Conservation (phyloP, 2,329 filamentous ascomycete species). For the Claviceps fusiformis region DNA sequence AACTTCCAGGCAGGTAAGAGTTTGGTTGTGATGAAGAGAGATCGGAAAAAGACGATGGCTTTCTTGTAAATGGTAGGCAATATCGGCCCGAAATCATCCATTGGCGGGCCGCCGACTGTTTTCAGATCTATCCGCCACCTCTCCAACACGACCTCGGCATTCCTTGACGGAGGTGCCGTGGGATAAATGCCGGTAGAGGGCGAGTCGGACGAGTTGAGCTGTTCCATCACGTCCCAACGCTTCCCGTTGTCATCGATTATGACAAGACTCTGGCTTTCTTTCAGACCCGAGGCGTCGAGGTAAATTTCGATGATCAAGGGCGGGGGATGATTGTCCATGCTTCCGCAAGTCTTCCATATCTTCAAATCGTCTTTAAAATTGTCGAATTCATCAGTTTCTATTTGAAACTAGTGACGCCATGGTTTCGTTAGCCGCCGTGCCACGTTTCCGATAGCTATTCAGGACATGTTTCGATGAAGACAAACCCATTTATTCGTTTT, state of each 20-base stretch:
- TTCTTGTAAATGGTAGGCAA: constrained; percentile 94
- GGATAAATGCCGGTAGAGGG: constrained; percentile 32
- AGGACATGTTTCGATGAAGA: constrained; percentile 7
- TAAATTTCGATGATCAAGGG: constrained; percentile 85
- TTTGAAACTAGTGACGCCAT: constrained; percentile 59
- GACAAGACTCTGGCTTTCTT: constrained; percentile 75
- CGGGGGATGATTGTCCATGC: constrained; percentile 62
- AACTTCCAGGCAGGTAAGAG: constrained; percentile 81
- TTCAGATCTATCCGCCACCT: constrained; percentile 81
- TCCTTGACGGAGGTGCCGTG: constrained; percentile 27
- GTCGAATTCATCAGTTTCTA: constrained; percentile 86
- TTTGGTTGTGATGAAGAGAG: constrained; percentile 69
- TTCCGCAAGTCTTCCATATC: constrained; percentile 69
- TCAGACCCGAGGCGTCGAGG: constrained; percentile 65
- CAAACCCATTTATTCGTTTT: constrained; percentile 81
- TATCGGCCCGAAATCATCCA: constrained; percentile 44
- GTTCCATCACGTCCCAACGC: constrained; percentile 81
- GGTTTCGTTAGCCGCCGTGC: not conserved
- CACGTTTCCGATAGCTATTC: not conserved
- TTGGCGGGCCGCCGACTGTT: constrained; percentile 30
- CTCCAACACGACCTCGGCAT: constrained; percentile 72
- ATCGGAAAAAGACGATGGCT: constrained; percentile 86
- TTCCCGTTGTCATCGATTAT: constrained; percentile 81
- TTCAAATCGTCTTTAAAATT: constrained; percentile 69
- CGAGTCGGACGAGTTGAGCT: constrained; percentile 51